phyloP scores from a whole-genome alignment of 768 basidiomycete genomes.

The Lactifluus volemus region DNA sequence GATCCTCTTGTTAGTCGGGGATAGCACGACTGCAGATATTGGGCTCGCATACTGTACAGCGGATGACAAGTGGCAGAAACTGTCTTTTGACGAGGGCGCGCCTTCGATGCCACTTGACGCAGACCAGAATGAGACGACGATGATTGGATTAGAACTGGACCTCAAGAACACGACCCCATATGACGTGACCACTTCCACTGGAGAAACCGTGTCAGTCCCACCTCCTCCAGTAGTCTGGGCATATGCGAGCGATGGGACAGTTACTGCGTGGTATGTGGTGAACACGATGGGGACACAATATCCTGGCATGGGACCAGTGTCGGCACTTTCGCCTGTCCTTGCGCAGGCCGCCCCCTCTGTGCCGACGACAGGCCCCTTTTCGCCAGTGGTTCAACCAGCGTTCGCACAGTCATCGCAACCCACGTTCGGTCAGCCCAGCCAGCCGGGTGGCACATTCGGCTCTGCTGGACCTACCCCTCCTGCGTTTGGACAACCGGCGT shows the following conservation, averaged over 20 bases:
- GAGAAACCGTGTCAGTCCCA: constrained; percentile 35
- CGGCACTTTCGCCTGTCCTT: constrained; percentile 4
- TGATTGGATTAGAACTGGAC: constrained; percentile 58
- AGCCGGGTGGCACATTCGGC: not conserved
- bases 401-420: constrained; percentile 23
- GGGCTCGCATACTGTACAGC: constrained; percentile 33
- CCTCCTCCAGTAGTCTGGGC: constrained; percentile 60
- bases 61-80: constrained; percentile 35
- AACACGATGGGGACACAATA: constrained; percentile 47
- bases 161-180: constrained; percentile 43
- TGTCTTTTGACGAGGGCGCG: constrained; percentile 42
- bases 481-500: constrained; percentile 15
- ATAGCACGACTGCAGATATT: constrained; percentile 43
- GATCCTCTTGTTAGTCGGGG: constrained; percentile 37
- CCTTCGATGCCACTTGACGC: constrained; percentile 59
- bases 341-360: not conserved
- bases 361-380: constrained; percentile 1
- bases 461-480: constrained; percentile 29
- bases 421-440: constrained; percentile 13
- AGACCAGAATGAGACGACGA: constrained; percentile 59
- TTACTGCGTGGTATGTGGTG: constrained; percentile 65
- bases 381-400: constrained; percentile 15
- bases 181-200: constrained; percentile 31
- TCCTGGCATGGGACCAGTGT: constrained; percentile 36
- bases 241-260: constrained; percentile 70